These are phyloP conservation scores for Pestalotiopsis sp. DNA, from an alignment of 2,329 filamentous ascomycete genomes.

Conservation along the genomic window DNA sequence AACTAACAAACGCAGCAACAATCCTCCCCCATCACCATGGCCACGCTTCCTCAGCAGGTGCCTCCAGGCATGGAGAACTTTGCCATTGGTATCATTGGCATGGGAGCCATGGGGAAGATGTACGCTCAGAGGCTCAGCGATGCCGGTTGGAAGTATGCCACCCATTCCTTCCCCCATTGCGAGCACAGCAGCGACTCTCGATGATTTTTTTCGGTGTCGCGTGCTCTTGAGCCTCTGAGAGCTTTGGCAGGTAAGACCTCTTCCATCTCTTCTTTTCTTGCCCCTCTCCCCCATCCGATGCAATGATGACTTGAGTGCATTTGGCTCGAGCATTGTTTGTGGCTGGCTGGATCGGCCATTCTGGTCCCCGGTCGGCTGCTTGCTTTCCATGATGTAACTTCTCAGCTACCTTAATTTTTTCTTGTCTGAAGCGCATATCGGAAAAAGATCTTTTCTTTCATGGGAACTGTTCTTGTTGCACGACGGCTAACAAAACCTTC, in stretches of 20 bases:
- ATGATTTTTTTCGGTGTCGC: background rate
- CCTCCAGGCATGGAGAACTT: conserved; percentile 65
- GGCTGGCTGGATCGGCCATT: conserved; percentile 69
- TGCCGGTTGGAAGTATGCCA: conserved; percentile 90
- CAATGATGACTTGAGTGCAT: conserved; percentile 99
- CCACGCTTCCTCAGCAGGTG: conserved; percentile 24
- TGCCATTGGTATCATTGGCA: conserved; percentile 91
- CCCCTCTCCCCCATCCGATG: conserved; percentile 28
- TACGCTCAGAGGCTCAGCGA: conserved; percentile 86
- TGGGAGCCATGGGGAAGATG: conserved; percentile 99
- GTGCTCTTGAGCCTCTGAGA: conserved; percentile 24
- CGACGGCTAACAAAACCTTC: conserved; percentile 24
- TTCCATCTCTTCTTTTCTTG: conserved; percentile 12
- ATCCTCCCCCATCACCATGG: conserved; percentile 17
- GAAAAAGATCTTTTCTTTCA: conserved; percentile 22
- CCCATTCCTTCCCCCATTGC: conserved; percentile 28
- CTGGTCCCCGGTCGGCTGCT: conserved; percentile 66
- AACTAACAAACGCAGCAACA: background rate
- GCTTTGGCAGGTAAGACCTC: conserved; percentile 39
- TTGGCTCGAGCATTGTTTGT: conserved; percentile 97
- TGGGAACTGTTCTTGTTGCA: background rate
- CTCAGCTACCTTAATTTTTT: conserved; percentile 90
- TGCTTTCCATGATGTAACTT: conserved; percentile 96
- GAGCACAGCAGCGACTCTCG: background rate
- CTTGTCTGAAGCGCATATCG: conserved; percentile 74